These are phyloP conservation scores for Pseudodiploospora longispora DNA, from an alignment of 2,329 filamentous ascomycete species.

Conservation along the genomic window DNA sequence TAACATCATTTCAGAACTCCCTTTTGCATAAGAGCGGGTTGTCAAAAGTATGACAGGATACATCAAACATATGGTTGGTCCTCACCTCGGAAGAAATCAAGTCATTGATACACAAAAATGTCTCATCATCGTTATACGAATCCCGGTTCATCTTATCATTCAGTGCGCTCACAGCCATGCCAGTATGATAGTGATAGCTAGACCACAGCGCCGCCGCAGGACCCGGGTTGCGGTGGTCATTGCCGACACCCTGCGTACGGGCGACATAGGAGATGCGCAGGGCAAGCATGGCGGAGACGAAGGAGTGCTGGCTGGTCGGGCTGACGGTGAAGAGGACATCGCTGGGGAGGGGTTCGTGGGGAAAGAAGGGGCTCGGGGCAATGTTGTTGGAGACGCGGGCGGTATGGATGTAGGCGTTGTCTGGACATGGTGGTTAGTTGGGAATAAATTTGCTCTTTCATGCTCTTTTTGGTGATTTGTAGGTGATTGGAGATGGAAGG, in stretches of 20 bases:
- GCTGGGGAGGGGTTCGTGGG: not conserved
- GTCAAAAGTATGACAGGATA: too few relatives aligned
- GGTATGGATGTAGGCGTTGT: slow-evolving; percentile 1
- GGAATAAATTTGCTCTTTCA: too few relatives aligned
- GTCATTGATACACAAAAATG: slow-evolving; percentile 2
- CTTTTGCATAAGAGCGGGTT: not conserved
- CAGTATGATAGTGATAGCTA: slow-evolving; percentile 1
- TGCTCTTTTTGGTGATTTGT: too few relatives aligned
- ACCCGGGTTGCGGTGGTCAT: not conserved
- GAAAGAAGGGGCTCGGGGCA: not conserved
- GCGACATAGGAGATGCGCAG: not conserved
- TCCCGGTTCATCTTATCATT: slow-evolving; percentile 2
- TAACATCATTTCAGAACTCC: not conserved
- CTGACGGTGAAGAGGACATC: not conserved
- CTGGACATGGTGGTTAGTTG: not conserved
- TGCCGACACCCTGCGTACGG: not conserved
- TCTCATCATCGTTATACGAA: not conserved
- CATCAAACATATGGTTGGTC: not conserved
- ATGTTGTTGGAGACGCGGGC: slow-evolving; percentile 1
- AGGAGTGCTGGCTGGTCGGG: slow-evolving; percentile 2
- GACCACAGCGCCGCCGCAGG: slow-evolving; percentile 2
- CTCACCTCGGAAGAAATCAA: slow-evolving; percentile 1
- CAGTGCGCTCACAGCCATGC: slow-evolving; percentile 1
- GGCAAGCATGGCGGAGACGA: slow-evolving; percentile 1
- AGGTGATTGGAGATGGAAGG: not conserved